These are phyloP conservation scores for Hyaloscypha bicolor DNA, from an alignment of 495 filamentous ascomycete genomes.

Conservation along the genomic window DNA sequence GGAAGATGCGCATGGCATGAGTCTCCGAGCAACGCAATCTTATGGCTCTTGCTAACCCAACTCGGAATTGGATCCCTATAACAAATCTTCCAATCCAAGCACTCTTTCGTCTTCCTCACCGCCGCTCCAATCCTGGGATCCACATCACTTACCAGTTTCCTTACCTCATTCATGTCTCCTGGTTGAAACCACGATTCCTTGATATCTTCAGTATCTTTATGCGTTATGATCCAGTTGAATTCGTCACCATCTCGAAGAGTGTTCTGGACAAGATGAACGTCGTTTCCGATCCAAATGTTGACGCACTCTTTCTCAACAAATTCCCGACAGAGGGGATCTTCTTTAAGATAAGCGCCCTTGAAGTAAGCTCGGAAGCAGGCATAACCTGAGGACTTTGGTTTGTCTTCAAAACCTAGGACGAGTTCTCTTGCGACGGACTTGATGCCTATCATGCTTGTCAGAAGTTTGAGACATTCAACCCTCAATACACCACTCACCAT, in stretches of 20 bases:
- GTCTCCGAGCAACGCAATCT: conserved; percentile 49
- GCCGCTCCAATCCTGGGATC: conserved; percentile 49
- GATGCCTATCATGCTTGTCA: conserved; percentile 47
- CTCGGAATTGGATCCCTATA: conserved; percentile 50
- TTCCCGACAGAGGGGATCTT: conserved; percentile 47
- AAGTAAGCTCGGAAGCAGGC: conserved; percentile 53
- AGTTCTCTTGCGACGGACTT: conserved; percentile 47
- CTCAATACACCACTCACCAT: conserved; percentile 31
- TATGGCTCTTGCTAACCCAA: conserved; percentile 49
- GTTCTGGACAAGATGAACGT: conserved; percentile 51
- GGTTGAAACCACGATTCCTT: conserved; percentile 53
- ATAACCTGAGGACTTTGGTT: conserved; percentile 50
- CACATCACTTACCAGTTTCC: conserved; percentile 36
- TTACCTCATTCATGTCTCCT: conserved; percentile 50
- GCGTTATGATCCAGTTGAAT: conserved; percentile 55
- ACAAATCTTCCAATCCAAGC: conserved; percentile 55
- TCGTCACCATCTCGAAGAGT: conserved; percentile 50
- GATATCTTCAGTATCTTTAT: conserved; percentile 48
- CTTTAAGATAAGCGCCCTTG: conserved; percentile 42
- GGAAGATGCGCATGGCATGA: conserved; percentile 52
- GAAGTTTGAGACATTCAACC: conserved; percentile 10
- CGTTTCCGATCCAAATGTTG: conserved; percentile 55
- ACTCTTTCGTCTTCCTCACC: conserved; percentile 49
- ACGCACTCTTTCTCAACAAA: conserved; percentile 51
- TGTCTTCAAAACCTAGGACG: conserved; percentile 48